Base-by-base conservation (phyloP, 176 grass and related monocot genomes). In the Miscanthus lutarioriparius region DNA sequence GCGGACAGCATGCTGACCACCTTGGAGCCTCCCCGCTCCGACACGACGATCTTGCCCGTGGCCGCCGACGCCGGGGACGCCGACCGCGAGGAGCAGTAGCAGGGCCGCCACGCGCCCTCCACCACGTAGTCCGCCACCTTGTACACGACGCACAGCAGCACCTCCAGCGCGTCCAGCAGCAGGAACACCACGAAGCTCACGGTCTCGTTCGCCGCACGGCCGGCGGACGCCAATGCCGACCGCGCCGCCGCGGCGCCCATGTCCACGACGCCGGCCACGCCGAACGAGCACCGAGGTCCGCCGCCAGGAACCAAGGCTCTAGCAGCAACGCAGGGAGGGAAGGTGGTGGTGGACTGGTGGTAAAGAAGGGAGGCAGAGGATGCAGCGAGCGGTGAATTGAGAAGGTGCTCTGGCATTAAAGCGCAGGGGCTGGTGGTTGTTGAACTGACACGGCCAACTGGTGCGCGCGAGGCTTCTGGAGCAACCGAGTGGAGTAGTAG, bases 71-170 rank as follows among this genome's bases (percentile, higher is more conserved):
- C 72, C 62, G 54, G 54, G 37, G 77, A 70, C 15, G 82, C 33
- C 33, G 33, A 86, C 13, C 79, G 79, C 5, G 91, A 89, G 84
- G 91, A 89, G 88, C 96, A 99, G 86, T 99, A 99, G 90, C 96
- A 99, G 17, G 96, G 96, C 84, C 86, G 88, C 91, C 96, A 96
- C 67, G 91, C 96, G 7, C 87, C 85, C 75, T 99, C 96, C 59
- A 83, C 62, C 28, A 86, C 63, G 91, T 94, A 99, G 87, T 99
- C 96, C 36, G 87, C 86, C 62, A 92, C 75, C 87, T 88, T 96
- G 89, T 95, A 99, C 41, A 80, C 74, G 4, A 87, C 63, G 67
- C 96, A 99, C 32, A 99, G 87, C 38, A 99, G 48, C 51, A 91
- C 86, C 63, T 99, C 96, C 14, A 94, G 43, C 62, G 85, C 85